Evolutionary conservation across 805 yeast genomes (phyloP).

Genomic region (Saccharomycopsis javanensis): DNA sequence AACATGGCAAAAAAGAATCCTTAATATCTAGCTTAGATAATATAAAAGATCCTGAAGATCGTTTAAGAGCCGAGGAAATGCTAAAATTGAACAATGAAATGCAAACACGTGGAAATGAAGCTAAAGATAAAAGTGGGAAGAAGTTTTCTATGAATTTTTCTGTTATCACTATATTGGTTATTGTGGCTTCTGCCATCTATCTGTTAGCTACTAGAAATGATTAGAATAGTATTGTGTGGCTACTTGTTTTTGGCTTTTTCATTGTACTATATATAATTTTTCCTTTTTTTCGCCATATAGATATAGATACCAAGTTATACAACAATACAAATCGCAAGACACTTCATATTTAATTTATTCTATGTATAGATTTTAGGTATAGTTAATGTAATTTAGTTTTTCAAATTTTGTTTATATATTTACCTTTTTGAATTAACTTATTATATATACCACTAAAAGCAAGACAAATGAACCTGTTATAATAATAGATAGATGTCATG

Average conservation of each 20-base stretch:
- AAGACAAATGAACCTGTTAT: too few species aligned
- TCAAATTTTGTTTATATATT: too few species aligned
- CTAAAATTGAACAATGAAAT: constrained; percentile 2
- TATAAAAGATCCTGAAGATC: constrained; percentile 58
- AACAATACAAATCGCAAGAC: not conserved
- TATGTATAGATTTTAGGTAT: too few species aligned
- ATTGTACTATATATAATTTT: not conserved
- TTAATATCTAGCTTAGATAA: constrained; percentile 29
- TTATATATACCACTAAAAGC: too few species aligned
- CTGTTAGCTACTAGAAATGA: not conserved
- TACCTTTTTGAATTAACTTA: too few species aligned
- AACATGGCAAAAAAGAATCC: constrained; percentile 24
- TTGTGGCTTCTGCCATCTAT: not conserved
- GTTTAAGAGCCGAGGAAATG: constrained; percentile 38
- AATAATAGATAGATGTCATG: too few species aligned
- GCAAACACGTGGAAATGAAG: not conserved
- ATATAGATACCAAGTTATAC: not conserved
- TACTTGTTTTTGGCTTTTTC: not conserved
- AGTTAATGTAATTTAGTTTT: too few species aligned
- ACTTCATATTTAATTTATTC: not conserved
- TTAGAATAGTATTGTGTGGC: not conserved
- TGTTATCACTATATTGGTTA: not conserved
- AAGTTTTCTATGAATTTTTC: not conserved
- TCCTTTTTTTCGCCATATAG: not conserved
- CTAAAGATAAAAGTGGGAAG: not conserved